These are phyloP conservation scores for Fusarium verticillioides DNA, from an alignment of 2,329 filamentous ascomycete genomes.

Conservation along the genomic window DNA sequence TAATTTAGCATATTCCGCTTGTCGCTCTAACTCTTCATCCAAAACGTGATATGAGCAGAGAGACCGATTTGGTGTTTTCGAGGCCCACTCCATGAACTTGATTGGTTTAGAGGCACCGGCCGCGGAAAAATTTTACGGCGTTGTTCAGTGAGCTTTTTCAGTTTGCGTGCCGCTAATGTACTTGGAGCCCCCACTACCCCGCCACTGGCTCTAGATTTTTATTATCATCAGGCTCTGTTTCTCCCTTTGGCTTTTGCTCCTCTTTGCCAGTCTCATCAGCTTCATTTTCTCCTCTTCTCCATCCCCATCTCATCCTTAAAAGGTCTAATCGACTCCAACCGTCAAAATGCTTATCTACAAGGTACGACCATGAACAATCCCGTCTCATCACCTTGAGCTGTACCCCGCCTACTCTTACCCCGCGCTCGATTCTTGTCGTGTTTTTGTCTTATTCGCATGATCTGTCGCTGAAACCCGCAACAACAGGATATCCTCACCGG, in stretches of 20 bases:
- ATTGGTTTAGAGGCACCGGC: conserved; percentile 1
- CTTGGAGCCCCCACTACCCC: conserved; percentile 37
- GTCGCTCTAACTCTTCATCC: neutral
- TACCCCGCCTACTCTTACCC: conserved; percentile 26
- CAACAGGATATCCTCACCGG: conserved; percentile 84
- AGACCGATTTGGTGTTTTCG: neutral
- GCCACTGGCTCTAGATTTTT: conserved; percentile 45
- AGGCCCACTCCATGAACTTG: neutral
- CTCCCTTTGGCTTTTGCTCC: conserved; percentile 30
- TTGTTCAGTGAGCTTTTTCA: conserved; percentile 12
- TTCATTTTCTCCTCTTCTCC: conserved; percentile 19
- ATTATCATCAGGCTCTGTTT: conserved; percentile 41
- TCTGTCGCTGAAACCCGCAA: conserved; percentile 46
- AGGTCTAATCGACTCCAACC: conserved; percentile 47
- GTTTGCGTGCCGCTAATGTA: conserved; percentile 26
- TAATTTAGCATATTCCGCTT: neutral
- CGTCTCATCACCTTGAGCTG: neutral
- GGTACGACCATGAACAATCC: conserved; percentile 55
- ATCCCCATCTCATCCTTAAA: conserved; percentile 29
- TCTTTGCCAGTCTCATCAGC: conserved; percentile 34
- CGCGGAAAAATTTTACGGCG: conserved; percentile 26
- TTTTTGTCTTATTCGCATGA: conserved; percentile 24
- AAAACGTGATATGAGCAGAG: neutral
- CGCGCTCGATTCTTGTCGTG: conserved; percentile 28
- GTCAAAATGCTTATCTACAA: conserved; percentile 80